Evolutionary conservation across 768 basidiomycete genomes (phyloP), one percentile per base, ranked within the genome.

Genomic region (Cystobasidium tubakii): DNA sequence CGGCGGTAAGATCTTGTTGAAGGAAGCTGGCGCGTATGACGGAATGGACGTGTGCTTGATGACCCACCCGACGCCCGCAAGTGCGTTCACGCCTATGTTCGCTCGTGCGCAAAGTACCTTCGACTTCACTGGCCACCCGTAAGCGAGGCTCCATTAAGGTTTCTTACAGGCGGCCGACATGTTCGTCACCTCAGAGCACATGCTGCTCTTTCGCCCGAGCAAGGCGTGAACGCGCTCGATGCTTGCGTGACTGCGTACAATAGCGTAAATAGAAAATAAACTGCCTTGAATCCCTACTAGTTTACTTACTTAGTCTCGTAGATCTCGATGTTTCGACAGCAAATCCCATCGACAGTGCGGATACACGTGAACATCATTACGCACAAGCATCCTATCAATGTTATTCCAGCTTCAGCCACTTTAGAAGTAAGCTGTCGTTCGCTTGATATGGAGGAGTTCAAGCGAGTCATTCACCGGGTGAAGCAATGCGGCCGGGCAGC

Each of bases 181-280:
- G n/a, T n/a, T n/a, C n/a, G n/a, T n/a, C n/a, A n/a, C n/a, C n/a
- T n/a, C 33, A 62, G 54, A 50, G 50, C 50, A 57, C 44, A 12
- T 46, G 54, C 39, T 33, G 72, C 42, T 60, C 85, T 84, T 36
- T 85, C 88, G 15, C 91, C 91, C 3, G 91, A 90, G 89, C 89
- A 92, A 80, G 91, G 88, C 29, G 85, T 85, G 50, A 92, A 92
- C 78, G 90, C 91, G 15, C 85, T 91, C 54, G 92, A 94, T 78
- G 92, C 92, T 0, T 91, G 91, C 0, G 89, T 92, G 80, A 82
- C 91, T 6, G 89, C 90, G 0, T 93, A 94, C 80, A 86, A 88
- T 7, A 84, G 86, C 62, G 84, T 95, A 43, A 88, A 90, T 1
- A 87, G 87, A 27, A 84, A 93, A 25, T 57, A 6, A 6, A 25